These are phyloP conservation scores for Marasmius tenuissimus DNA, from an alignment of 1,284 basidiomycete species.

Conservation along the genomic window DNA sequence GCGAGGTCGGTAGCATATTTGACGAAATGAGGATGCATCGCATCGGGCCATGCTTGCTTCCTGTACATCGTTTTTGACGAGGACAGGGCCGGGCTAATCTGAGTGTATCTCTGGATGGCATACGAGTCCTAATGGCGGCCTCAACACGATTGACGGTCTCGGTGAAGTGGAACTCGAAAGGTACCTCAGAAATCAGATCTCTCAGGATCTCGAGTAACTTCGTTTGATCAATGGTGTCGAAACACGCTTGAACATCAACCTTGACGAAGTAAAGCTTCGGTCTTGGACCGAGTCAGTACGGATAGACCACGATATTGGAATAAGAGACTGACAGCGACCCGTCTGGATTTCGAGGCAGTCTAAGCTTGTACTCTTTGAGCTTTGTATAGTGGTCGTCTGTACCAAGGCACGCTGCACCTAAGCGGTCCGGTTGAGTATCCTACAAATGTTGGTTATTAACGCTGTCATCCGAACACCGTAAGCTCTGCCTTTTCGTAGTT, in stretches of 20 bases:
- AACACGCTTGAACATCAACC: constrained; percentile 93
- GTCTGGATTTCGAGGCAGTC: constrained; percentile 40
- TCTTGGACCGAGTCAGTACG: constrained; percentile 36
- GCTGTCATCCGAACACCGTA: background rate
- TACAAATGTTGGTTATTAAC: constrained; percentile 28
- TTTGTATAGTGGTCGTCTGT: constrained; percentile 79
- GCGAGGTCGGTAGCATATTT: constrained; percentile 69
- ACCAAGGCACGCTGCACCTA: constrained; percentile 84
- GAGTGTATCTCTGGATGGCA: constrained; percentile 64
- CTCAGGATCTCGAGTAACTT: constrained; percentile 81
- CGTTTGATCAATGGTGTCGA: constrained; percentile 93
- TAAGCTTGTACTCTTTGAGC: constrained; percentile 70
- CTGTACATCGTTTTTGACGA: constrained; percentile 57
- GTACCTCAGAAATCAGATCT: constrained; percentile 72
- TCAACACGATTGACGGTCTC: background rate
- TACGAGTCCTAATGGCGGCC: constrained; percentile 52
- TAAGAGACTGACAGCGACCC: constrained; percentile 52
- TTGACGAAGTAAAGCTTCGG: constrained; percentile 94
- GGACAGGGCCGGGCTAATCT: constrained; percentile 50
- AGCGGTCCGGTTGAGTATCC: constrained; percentile 60
- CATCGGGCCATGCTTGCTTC: constrained; percentile 56
- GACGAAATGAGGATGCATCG: constrained; percentile 71
- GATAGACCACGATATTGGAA: background rate
- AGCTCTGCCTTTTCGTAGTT: constrained; percentile 77
- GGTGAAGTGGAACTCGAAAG: constrained; percentile 1